Evolutionary conservation across 169 alveolate species (phyloP), one percentile per base, ranked within the genome.

Genomic region (Eimeria praecox): DNA sequence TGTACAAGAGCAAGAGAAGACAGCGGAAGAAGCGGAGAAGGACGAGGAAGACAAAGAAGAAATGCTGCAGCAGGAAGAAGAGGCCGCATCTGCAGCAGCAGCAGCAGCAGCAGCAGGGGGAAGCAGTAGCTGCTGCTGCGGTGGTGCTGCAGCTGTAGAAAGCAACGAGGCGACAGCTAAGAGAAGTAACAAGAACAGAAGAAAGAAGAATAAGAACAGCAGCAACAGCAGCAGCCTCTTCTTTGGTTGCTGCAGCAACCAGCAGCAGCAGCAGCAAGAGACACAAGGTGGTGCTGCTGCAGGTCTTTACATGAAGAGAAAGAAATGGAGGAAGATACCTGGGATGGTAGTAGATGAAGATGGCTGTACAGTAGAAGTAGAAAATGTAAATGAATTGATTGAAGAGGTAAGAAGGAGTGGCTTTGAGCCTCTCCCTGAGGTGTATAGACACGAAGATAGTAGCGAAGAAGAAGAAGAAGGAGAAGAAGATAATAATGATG

Each of bases 301-400:
- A 20, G 66, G 89, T 6, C 89, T 78, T 22, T 78, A 78, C 66
- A 12, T 20, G 89, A 78, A 78, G 66, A 30, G 89, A 30, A 78
- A 78, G 64, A 78, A 30, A 27, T 78, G 89, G 89, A 59, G 64
- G 44, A 16, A 18, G 18, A 33, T 78, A 35, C 69, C 9, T 0
- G 89, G 89, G 22, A 27, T 78, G 27, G 66, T 78, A 5, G 8
- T 42, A 14, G 89, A 78, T 42, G 89, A 78, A 46, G 56, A 78
- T 27, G 89, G 89, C 33, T 78, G 89, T 46, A 10, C 1, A 24
- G 89, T 78, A 10, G 40, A 40, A 0, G 89, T 78, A 14, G 64
- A 78, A 22, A 5, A 78, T 42, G 89, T 33, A n/a, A 5, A 78
- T 0, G n/a, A 20, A 27, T n/a, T 78, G n/a, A 78, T 78, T 10